Evolutionary conservation across 2,329 filamentous ascomycete species (phyloP).

Genomic region (Trichothecium roseum): DNA sequence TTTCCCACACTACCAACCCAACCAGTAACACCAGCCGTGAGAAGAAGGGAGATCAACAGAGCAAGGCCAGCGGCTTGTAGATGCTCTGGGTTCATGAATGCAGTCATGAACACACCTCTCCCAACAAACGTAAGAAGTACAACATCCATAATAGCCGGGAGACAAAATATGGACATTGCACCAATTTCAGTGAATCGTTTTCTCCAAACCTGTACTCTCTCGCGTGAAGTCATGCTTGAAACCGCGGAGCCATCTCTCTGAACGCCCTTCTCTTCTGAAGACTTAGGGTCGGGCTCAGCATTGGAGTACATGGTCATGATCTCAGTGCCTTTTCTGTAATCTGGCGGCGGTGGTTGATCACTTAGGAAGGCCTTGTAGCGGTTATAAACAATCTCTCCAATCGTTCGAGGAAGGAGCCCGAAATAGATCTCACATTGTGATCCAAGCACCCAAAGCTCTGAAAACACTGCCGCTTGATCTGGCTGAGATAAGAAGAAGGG

Average conservation of each 20-base stretch:
- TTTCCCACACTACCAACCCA: slow-evolving; percentile 54
- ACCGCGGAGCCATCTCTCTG: background rate
- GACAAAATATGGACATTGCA: slow-evolving; percentile 50
- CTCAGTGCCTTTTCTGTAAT: slow-evolving; percentile 13
- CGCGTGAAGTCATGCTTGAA: slow-evolving; percentile 4
- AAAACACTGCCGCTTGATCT: slow-evolving; percentile 53
- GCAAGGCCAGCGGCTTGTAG: slow-evolving; percentile 43
- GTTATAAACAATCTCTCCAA: slow-evolving; percentile 31
- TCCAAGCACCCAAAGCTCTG: slow-evolving; percentile 52
- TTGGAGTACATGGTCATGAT: slow-evolving; percentile 24
- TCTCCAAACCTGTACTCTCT: slow-evolving; percentile 9
- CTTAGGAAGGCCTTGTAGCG: slow-evolving; percentile 17
- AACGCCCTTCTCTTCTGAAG: too few species aligned
- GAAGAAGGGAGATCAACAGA: slow-evolving; percentile 45
- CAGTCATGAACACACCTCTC: slow-evolving; percentile 50
- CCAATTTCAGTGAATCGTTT: slow-evolving; percentile 33
- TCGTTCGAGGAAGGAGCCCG: slow-evolving; percentile 37
- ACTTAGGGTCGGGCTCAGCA: slow-evolving; percentile 9
- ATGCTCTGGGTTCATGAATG: slow-evolving; percentile 40
- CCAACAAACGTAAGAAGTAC: slow-evolving; percentile 47
- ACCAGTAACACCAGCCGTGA: slow-evolving; percentile 50
- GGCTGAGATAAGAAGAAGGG: slow-evolving; percentile 49
- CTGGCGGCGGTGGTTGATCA: slow-evolving; percentile 13
- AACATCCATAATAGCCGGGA: slow-evolving; percentile 53
- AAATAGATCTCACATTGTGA: slow-evolving; percentile 55